Percentiles rank a stretch among this genome's conserved stretches.
Conservation (phyloP, 192 early-diverging fungal species). For the Chytriomyces sp. region DNA sequence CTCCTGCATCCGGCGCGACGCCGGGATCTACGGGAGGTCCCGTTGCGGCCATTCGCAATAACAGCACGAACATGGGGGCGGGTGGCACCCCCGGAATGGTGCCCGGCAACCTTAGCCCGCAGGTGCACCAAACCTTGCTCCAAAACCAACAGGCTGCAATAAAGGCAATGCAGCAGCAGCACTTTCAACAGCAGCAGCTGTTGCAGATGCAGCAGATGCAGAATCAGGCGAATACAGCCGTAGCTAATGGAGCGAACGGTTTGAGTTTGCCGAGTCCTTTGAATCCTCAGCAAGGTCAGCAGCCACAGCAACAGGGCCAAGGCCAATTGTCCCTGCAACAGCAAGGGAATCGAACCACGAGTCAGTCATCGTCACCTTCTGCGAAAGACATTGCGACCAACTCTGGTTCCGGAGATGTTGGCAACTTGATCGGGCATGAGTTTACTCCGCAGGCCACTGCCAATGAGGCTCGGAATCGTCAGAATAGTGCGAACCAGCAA, state of each 20-base stretch:
- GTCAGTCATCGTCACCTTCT: not conserved
- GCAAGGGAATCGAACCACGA: not conserved
- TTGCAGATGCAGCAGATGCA: not conserved
- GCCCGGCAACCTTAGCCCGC: not conserved
- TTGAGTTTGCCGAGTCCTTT: not conserved
- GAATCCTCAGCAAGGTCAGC: slow-evolving; percentile 16
- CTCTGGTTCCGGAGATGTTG: not conserved
- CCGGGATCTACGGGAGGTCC: too few relatives aligned
- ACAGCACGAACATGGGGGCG: not conserved
- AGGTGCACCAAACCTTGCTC: not conserved
- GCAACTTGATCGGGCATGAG: not conserved
- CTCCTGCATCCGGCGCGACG: too few relatives aligned
- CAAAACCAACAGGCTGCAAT: not conserved
- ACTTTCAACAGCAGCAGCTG: slow-evolving; percentile 16
- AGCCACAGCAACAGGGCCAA: not conserved
- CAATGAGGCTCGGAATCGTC: not conserved
- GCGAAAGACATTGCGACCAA: not conserved
- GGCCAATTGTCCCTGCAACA: too few relatives aligned
- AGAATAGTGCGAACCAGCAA: not conserved
- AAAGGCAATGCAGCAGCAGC: slow-evolving; percentile 13
- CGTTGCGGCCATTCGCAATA: not conserved
- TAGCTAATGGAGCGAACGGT: not conserved
- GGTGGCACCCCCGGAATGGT: too few relatives aligned
- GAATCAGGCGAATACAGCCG: not conserved
- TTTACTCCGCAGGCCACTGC: not conserved